phyloP scores from a whole-genome alignment of 2,329 filamentous ascomycete species.

The Allantophomopsis lycopodina region DNA sequence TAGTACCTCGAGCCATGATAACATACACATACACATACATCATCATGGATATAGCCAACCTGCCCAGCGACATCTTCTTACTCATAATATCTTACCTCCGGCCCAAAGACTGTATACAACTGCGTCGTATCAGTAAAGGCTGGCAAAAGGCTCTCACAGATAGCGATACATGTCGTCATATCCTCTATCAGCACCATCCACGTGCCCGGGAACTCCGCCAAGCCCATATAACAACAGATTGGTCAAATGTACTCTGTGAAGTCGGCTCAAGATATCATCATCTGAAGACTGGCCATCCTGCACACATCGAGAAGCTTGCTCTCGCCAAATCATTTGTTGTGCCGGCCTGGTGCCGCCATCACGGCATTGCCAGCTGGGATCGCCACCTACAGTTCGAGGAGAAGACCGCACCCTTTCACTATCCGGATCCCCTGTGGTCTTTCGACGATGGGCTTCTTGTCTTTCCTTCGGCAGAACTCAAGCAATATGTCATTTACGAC shows the following conservation, averaged over 20 bases:
- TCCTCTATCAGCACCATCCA: conserved; percentile 37
- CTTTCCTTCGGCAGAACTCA: conserved; percentile 25
- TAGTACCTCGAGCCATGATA: no score
- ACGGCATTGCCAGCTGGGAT: conserved; percentile 26
- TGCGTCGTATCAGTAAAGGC: conserved; percentile 32
- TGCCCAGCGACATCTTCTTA: no score
- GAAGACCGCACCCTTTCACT: conserved; percentile 26
- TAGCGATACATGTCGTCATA: conserved; percentile 27
- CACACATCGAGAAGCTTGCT: conserved; percentile 28
- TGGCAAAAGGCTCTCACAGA: conserved; percentile 36
- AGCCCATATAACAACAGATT: conserved; percentile 10
- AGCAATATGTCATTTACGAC: conserved; percentile 32
- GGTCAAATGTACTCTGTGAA: conserved; percentile 29
- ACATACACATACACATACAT: no score
- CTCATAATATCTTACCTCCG: conserved; percentile 22
- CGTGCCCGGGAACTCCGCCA: conserved; percentile 35
- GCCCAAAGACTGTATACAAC: conserved; percentile 23
- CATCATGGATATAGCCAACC: no score
- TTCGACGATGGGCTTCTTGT: conserved; percentile 38
- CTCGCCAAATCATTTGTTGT: conserved; percentile 21
- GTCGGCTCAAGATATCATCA: conserved; percentile 41
- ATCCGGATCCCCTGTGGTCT: conserved; percentile 36
- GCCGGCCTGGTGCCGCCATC: conserved; percentile 10
- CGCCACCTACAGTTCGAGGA: conserved; percentile 24
- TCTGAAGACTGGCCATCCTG: conserved; percentile 31